Base-by-base conservation (phyloP, 352 stramenopile species). In the Phytophthora litchii region DNA sequence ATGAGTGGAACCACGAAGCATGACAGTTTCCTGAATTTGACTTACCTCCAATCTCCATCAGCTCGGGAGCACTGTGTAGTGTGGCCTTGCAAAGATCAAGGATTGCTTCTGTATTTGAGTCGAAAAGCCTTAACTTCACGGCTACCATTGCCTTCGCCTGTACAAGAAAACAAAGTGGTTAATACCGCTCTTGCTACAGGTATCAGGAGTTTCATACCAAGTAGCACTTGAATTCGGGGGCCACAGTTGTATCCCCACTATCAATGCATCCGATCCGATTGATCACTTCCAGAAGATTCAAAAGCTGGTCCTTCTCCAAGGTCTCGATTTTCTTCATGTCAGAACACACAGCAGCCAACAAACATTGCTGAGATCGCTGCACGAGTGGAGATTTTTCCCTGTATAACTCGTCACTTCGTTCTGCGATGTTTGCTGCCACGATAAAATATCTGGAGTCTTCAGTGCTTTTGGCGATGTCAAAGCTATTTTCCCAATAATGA, bases 391-490 rank as follows among this genome's bases (percentile, higher is more conserved):
- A 90, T 3, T 62, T 27, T 12, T 75, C 55, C 5, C 50, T 47
- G 46, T 76, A 87, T 4, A 88, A 19, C n/a, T 74, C 54, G 21
- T 70, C 52, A 10, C 78, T 74, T 9, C 62, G 54, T 31, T 80
- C 63, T 21, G 84, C 73, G 9, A 92, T 78, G 54, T 87, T 67
- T 16, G 78, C 79, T 20, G 80, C 82, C 11, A 82, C 35, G 42
- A 89, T 53, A 58, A 91, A 94, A 11, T 86, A 59, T 34, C 64
- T 60, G 0, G 67, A 54, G 10, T 78, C 54, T 21, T 86, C 74
- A 31, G 75, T 77, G 35, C 49, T 84, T 54, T 88, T 88, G 21
- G 74, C 84, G 45, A 91, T 76, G 17, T 78, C 80, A 62, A 94
- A 91, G 52, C 84, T 94, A 25, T 27, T 25, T 12, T 34, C 7